Evolutionary conservation across 495 filamentous ascomycete genomes (phyloP).

Genomic region (Penicillium mononematosum): DNA sequence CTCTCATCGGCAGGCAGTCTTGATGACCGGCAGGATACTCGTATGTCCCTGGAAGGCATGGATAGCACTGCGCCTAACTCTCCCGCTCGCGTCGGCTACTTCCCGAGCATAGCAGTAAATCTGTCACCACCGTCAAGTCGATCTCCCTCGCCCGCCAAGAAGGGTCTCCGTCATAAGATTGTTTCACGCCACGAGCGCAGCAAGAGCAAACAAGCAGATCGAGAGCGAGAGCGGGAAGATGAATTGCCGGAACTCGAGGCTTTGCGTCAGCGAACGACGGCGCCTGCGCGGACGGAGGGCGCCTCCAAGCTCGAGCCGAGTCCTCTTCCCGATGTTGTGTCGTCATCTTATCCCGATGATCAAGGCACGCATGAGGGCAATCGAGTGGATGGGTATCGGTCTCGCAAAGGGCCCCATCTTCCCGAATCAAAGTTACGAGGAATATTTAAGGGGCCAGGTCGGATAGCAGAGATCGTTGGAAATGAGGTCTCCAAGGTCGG

Average conservation of each 20-base stretch:
- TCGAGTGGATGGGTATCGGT: constrained; percentile 19
- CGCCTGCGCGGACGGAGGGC: constrained; percentile 19
- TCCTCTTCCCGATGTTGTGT: constrained; percentile 33
- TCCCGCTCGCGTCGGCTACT: constrained; percentile 42
- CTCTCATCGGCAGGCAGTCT: constrained; percentile 40
- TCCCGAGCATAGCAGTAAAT: constrained; percentile 59
- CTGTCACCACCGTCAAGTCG: constrained; percentile 54
- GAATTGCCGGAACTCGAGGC: constrained; percentile 22
- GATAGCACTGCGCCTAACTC: constrained; percentile 51
- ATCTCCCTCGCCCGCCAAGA: constrained; percentile 51
- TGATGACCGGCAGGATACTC: constrained; percentile 36
- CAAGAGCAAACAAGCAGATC: constrained; percentile 39
- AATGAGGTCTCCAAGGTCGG: constrained; percentile 59
- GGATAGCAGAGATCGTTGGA: constrained; percentile 54
- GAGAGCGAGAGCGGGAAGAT: constrained; percentile 28
- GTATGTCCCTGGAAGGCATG: constrained; percentile 48
- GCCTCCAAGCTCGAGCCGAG: constrained; percentile 30
- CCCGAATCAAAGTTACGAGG: constrained; percentile 48
- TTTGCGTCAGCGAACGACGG: constrained; percentile 19
- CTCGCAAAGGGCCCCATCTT: constrained; percentile 28
- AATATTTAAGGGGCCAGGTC: constrained; percentile 53
- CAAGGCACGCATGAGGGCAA: constrained; percentile 17
- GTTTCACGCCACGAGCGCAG: constrained; percentile 44
- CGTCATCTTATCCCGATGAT: constrained; percentile 32
- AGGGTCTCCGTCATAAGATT: constrained; percentile 45